A percentile compares a stretch with the other conserved stretches of the same genome.
phyloP scores from a whole-genome alignment of 495 filamentous ascomycete species.

The Xeromyces bisporus region DNA sequence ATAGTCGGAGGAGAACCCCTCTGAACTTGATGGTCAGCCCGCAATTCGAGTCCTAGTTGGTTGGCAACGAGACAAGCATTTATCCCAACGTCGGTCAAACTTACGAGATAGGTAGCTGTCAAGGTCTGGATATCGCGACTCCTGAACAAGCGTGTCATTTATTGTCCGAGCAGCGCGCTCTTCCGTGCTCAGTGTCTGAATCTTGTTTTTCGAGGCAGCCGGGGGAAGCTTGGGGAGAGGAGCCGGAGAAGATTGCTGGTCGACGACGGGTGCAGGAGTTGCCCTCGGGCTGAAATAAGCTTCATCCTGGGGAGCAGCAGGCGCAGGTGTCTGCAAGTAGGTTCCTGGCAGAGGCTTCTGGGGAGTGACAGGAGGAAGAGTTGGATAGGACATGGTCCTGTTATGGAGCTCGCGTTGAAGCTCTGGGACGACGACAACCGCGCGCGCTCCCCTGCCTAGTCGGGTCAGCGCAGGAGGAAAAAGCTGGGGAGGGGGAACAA shows the following conservation, averaged over 20 bases:
- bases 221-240: conserved; percentile 23
- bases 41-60: background rate
- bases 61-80: conserved; percentile 3
- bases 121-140: conserved; percentile 72
- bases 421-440: conserved; percentile 11
- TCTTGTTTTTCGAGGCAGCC: conserved; percentile 18
- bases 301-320: conserved; percentile 14
- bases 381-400: conserved; percentile 41
- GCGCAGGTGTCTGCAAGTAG: conserved; percentile 55
- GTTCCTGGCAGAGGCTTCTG: conserved; percentile 53
- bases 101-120: conserved; percentile 81
- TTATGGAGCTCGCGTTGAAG: conserved; percentile 7
- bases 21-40: conserved; percentile 18
- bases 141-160: conserved; percentile 55
- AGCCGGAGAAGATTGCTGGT: conserved; percentile 8
- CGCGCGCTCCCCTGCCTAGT: conserved; percentile 17
- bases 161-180: conserved; percentile 71
- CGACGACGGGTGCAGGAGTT: conserved; percentile 7
- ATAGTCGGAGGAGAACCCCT: conserved; percentile 83
- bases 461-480: conserved; percentile 4
- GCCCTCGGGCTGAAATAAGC: conserved; percentile 11
- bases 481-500: background rate
- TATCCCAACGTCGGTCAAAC: no score
- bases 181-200: conserved; percentile 40
- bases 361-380: conserved; percentile 37